phyloP scores from a whole-genome alignment of 495 filamentous ascomycete species.

The Penicillium coprophilum region DNA sequence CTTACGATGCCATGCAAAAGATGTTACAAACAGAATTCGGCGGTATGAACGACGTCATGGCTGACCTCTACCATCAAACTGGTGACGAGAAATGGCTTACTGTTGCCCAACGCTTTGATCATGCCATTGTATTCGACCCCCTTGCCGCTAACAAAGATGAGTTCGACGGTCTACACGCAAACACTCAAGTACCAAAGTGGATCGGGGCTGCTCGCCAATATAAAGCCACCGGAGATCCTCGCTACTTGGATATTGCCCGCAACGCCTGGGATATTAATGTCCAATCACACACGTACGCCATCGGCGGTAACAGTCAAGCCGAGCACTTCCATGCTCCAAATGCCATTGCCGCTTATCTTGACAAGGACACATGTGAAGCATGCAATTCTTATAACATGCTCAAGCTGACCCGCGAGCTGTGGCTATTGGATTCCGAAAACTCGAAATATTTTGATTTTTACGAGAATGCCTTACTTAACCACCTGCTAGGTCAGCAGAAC shows the following conservation, averaged over 20 bases:
- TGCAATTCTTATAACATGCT: conserved; percentile 6
- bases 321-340: conserved; percentile 4
- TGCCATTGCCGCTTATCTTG: conserved; percentile 4
- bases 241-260: conserved; percentile 2
- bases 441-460: conserved; percentile 1
- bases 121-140: background rate
- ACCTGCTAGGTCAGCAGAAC: conserved; percentile 2
- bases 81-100: background rate
- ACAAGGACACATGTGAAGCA: conserved; percentile 2
- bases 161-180: conserved; percentile 2
- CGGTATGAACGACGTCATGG: conserved; percentile 4
- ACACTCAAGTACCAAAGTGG: conserved; percentile 5
- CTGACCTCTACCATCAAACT: conserved; percentile 1
- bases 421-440: conserved; percentile 4
- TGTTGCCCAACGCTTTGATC: conserved; percentile 7
- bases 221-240: background rate
- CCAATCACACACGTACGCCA: conserved; percentile 2
- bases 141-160: background rate
- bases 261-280: conserved; percentile 1
- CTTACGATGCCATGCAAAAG: background rate
- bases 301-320: conserved; percentile 6
- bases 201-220: conserved; percentile 5
- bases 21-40: conserved; percentile 1
- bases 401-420: conserved; percentile 7
- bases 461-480: conserved; percentile 3